Base-by-base conservation (phyloP, 2,329 filamentous ascomycete species). In the Paecilomyces sp. region DNA sequence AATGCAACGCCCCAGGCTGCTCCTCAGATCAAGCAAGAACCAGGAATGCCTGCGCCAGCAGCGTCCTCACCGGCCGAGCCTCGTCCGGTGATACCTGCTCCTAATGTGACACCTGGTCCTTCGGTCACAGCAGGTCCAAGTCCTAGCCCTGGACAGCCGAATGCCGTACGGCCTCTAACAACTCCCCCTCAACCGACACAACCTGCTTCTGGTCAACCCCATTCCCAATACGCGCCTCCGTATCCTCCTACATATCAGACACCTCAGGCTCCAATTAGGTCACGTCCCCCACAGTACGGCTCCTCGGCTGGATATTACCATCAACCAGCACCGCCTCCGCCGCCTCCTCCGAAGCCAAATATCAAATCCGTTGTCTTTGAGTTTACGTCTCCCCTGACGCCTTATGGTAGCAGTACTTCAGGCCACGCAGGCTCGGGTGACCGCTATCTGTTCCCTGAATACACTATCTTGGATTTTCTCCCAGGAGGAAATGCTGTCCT, bases 291-390 rank as follows among this genome's bases (percentile, higher is more conserved):
- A 5, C 70, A 70, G 47, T 73, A 76, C 47, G 68, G 65, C 12
- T 70, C 73, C 30, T 71, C 73, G 9, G 59, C 68, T 41, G 63
- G 70, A 28, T 74, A 74, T 57, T 72, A 74, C 55, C 68, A 68
- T 15, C 70, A 70, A 25, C 67, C 70, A 18, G 64, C 41, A 47
- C 41, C 61, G 2, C 66, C 73, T 7, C 68, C 68, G 25, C 66
- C 72, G 6, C 66, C 70, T 4, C 69, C 74, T 36, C 67, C 73
- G 9, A 77, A 75, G 58, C 62, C 74, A 3, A 71, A 75, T 57
- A 77, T 78, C 63, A 80, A 77, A 62, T 73, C 78, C 2, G 74
- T 82, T 5, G 76, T 81, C 9, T 76, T 82, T 54, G 79, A 82
- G 61, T 80, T 80, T 41, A 74, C 75, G 11, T 74, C 76, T 9